A percentile compares a stretch with the other conserved stretches of the same genome.
Conservation (phyloP, 2,329 filamentous ascomycete species). For the Scolecobasidium constrictum region DNA sequence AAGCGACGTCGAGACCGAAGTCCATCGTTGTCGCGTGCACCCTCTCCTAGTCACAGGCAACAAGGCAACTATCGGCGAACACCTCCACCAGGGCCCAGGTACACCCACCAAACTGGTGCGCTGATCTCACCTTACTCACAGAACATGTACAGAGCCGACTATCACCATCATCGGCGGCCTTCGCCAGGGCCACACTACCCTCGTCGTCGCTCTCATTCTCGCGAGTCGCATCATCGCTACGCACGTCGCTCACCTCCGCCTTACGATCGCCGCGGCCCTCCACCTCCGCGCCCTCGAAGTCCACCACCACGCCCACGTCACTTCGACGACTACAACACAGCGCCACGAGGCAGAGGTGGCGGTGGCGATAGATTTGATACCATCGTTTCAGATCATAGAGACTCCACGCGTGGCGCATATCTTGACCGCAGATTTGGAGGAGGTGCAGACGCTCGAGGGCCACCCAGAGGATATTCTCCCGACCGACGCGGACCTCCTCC, state of each 20-base stretch:
- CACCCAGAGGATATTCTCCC: neutral
- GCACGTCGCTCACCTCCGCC: conserved; percentile 4
- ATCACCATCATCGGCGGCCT: neutral
- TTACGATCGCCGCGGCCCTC: conserved; percentile 1
- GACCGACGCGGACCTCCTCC: neutral
- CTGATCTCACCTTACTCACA: neutral
- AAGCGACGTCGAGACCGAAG: conserved; percentile 28
- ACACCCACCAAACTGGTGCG: neutral
- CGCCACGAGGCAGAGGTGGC: neutral
- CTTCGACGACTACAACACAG: neutral
- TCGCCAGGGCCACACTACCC: conserved; percentile 2
- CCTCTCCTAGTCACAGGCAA: conserved; percentile 22
- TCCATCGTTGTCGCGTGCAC: conserved; percentile 22
- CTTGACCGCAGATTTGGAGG: neutral
- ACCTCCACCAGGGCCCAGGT: conserved; percentile 13
- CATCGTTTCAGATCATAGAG: conserved; percentile 1
- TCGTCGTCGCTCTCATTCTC: conserved; percentile 20
- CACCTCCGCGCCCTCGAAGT: conserved; percentile 6
- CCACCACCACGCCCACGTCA: neutral
- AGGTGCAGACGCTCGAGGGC: neutral
- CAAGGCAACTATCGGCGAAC: conserved; percentile 15
- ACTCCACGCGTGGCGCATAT: neutral
- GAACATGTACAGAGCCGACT: neutral
- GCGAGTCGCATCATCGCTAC: conserved; percentile 4
- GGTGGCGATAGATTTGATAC: neutral